Evolutionary conservation across 345 rosid species (phyloP).

Genomic region (Litchi chinensis): DNA sequence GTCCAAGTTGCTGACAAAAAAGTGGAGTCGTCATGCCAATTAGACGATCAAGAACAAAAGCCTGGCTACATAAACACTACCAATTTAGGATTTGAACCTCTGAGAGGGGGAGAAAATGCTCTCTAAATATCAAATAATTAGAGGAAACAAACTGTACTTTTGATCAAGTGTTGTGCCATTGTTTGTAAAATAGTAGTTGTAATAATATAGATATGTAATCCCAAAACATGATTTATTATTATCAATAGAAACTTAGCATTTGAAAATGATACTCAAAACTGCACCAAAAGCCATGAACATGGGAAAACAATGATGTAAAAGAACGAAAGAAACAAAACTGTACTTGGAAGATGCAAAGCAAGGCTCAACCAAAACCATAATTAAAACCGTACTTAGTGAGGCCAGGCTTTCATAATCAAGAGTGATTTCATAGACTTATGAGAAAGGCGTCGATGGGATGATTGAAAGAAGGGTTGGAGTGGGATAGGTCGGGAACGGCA

Average conservation of each 20-base stretch:
- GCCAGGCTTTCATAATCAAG: slow-evolving; percentile 4
- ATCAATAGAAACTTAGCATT: no score
- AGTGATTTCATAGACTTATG: neutral
- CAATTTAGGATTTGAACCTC: slow-evolving; percentile 28
- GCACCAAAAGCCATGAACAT: neutral
- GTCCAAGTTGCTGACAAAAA: slow-evolving; percentile 18
- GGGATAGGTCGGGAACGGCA: slow-evolving; percentile 22
- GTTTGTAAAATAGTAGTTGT: neutral
- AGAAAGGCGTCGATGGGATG: neutral
- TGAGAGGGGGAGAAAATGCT: slow-evolving; percentile 20
- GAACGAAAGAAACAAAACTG: neutral
- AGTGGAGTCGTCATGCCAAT: slow-evolving; percentile 28
- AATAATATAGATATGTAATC: neutral
- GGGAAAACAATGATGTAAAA: neutral
- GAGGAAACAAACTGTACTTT: slow-evolving; percentile 24
- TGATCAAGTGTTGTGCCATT: neutral
- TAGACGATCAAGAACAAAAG: slow-evolving; percentile 28
- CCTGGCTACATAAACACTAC: slow-evolving; percentile 20
- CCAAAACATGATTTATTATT: neutral
- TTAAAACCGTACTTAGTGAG: neutral
- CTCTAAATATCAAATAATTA: slow-evolving; percentile 30
- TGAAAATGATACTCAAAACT: neutral
- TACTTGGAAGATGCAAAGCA: neutral
- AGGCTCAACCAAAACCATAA: neutral
- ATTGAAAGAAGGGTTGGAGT: neutral